Conservation (phyloP, 306 rosid genomes). For the Prunus mira region DNA sequence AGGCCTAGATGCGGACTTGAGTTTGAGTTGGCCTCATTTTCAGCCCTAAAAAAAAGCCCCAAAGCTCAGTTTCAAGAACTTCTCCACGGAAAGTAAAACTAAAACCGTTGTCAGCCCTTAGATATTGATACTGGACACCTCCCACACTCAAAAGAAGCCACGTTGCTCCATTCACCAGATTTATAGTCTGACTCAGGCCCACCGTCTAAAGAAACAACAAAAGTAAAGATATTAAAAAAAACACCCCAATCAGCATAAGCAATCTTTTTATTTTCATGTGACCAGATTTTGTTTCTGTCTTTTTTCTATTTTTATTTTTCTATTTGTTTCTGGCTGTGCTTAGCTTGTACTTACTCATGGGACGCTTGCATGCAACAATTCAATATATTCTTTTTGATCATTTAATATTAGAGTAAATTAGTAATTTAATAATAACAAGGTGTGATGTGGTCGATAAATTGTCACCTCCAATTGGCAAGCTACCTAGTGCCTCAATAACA, state of each 20-base stretch:
- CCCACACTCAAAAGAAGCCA: constrained; percentile 78
- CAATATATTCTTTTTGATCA: too few relatives aligned
- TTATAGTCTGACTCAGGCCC: constrained; percentile 53
- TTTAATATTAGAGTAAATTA: too few relatives aligned
- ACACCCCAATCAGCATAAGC: background rate
- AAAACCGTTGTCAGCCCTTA: too few relatives aligned
- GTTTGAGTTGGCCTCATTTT: too few relatives aligned
- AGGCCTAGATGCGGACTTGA: too few relatives aligned
- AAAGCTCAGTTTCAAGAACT: too few relatives aligned
- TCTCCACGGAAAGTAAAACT: too few relatives aligned
- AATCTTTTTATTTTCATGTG: background rate
- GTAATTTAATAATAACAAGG: too few relatives aligned
- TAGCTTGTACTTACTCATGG: background rate
- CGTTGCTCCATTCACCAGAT: constrained; percentile 78
- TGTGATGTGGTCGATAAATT: too few relatives aligned
- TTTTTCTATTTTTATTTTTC: background rate
- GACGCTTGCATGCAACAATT: background rate
- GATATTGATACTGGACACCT: background rate
- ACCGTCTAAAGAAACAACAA: constrained; percentile 67
- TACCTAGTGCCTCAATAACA: too few relatives aligned
- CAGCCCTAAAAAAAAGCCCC: too few relatives aligned
- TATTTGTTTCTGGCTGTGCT: background rate
- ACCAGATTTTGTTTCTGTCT: constrained; percentile 15
- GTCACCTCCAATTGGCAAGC: too few relatives aligned
- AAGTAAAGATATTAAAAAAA: constrained; percentile 52